A percentile compares a stretch with the other conserved stretches of the same genome.
Evolutionary conservation across 768 basidiomycete species (phyloP).

Genomic region (Lactarius tabidus): DNA sequence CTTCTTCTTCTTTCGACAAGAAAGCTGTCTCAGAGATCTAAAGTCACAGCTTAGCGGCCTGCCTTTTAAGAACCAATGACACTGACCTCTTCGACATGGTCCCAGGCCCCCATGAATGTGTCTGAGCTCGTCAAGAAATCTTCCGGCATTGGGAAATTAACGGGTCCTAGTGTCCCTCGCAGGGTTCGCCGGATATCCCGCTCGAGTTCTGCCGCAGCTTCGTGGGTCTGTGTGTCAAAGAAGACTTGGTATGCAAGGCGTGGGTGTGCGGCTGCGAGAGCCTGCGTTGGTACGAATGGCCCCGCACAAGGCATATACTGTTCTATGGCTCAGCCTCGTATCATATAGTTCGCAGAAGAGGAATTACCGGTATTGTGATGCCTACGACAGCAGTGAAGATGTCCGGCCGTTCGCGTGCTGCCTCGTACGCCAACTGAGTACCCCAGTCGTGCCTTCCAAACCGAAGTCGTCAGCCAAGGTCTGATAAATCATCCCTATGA

Average conservation of each 20-base stretch:
- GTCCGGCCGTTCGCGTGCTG: conserved; percentile 64
- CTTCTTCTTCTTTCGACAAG: conserved; percentile 57
- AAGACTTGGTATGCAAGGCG: conserved; percentile 54
- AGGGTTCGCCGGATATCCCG: conserved; percentile 52
- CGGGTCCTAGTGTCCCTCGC: conserved; percentile 51
- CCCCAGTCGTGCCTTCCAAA: conserved; percentile 71
- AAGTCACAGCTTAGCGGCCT: conserved; percentile 3
- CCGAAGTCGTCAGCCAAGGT: neutral
- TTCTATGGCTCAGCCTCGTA: conserved; percentile 12
- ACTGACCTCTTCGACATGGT: conserved; percentile 40
- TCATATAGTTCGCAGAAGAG: neutral
- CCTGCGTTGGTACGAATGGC: conserved; percentile 44
- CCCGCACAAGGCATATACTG: conserved; percentile 60
- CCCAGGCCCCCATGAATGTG: conserved; percentile 53
- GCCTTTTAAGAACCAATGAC: neutral
- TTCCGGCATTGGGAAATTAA: conserved; percentile 52
- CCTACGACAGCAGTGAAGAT: conserved; percentile 57
- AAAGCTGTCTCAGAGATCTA: conserved; percentile 62
- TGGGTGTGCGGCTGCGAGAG: conserved; percentile 42
- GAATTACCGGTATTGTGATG: conserved; percentile 53
- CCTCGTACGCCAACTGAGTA: conserved; percentile 60
- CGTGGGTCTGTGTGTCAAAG: conserved; percentile 48
- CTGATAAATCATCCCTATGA: neutral
- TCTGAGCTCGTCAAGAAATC: conserved; percentile 47
- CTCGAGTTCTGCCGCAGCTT: conserved; percentile 52